phyloP scores from a whole-genome alignment of 129 eudicot species.

The Saussurea involucrata region DNA sequence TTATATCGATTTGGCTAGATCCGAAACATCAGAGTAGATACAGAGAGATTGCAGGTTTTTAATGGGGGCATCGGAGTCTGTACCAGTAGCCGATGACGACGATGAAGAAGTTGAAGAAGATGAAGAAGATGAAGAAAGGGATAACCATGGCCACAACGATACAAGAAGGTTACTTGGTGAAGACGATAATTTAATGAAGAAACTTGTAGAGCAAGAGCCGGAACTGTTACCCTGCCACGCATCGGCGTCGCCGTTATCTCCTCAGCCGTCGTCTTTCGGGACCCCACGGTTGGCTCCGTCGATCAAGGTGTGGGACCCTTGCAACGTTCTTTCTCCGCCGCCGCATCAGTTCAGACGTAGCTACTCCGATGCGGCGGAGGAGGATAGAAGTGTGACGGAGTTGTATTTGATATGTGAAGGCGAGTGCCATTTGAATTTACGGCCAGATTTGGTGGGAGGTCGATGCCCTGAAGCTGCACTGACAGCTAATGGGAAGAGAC shows the following conservation, averaged over 20 bases:
- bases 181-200: constrained; percentile 47
- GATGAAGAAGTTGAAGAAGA: constrained; percentile 52
- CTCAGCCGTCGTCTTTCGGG: constrained; percentile 86
- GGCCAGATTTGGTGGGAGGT: constrained; percentile 93
- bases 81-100: constrained; percentile 44
- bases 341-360: constrained; percentile 45
- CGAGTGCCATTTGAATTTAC: constrained; percentile 72
- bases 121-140: constrained; percentile 39
- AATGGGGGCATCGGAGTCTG: constrained; percentile 84
- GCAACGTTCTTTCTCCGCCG: constrained; percentile 88
- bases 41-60: background rate
- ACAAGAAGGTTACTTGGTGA: constrained; percentile 26
- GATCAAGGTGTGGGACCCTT: constrained; percentile 98
- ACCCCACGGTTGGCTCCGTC: constrained; percentile 86
- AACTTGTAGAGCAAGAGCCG: constrained; percentile 83
- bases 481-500: constrained; percentile 82
- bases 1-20: background rate
- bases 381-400: constrained; percentile 51
- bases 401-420: constrained; percentile 80
- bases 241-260: constrained; percentile 92
- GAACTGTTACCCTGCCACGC: constrained; percentile 94
- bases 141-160: constrained; percentile 27
- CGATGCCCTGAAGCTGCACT: constrained; percentile 76
- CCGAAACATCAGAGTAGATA: background rate
- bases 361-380: constrained; percentile 55